Percentiles rank a stretch among this genome's conserved stretches.
phyloP scores from a whole-genome alignment of 2,329 filamentous ascomycete species.

The Passalora sequoiae region DNA sequence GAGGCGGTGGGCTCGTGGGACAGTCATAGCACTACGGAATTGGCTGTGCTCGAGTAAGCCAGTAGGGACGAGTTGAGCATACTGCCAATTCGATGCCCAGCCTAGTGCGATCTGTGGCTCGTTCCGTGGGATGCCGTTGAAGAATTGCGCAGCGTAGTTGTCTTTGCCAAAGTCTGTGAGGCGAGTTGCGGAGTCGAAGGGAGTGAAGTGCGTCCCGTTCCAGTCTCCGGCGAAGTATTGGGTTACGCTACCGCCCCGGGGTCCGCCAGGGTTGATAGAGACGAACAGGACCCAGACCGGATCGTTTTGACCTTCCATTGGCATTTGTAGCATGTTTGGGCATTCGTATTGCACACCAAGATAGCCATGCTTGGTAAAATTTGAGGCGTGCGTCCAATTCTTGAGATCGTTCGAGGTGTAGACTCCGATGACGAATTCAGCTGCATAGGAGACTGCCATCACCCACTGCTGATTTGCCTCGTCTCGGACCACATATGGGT shows the following conservation, averaged over 20 bases:
- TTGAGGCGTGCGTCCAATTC: slow-evolving; percentile 54
- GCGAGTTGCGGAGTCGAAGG: slow-evolving; percentile 38
- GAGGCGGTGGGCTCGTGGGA: slow-evolving; percentile 51
- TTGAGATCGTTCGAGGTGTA: slow-evolving; percentile 57
- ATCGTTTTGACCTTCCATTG: slow-evolving; percentile 42
- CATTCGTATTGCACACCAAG: slow-evolving; percentile 58
- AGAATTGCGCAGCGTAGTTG: slow-evolving; percentile 56
- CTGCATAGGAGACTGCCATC: slow-evolving; percentile 51
- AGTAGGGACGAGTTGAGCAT: slow-evolving; percentile 50
- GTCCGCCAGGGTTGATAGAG: slow-evolving; percentile 55
- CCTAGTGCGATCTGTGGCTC: slow-evolving; percentile 46
- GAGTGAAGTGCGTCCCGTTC: slow-evolving; percentile 58
- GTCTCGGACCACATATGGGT: slow-evolving; percentile 61
- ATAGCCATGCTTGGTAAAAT: slow-evolving; percentile 52
- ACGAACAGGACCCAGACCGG: slow-evolving; percentile 46
- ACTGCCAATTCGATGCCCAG: slow-evolving; percentile 59
- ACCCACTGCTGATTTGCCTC: slow-evolving; percentile 50
- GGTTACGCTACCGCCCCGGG: slow-evolving; percentile 51
- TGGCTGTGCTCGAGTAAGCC: slow-evolving; percentile 43
- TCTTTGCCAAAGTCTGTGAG: slow-evolving; percentile 38
- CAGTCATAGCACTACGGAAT: slow-evolving; percentile 50
- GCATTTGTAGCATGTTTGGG: slow-evolving; percentile 56
- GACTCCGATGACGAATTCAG: slow-evolving; percentile 55
- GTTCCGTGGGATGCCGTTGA: slow-evolving; percentile 42
- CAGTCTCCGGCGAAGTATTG: slow-evolving; percentile 57